These are phyloP conservation scores for Phytophthora litchii DNA, from an alignment of 352 stramenopile genomes.

Conservation along the genomic window DNA sequence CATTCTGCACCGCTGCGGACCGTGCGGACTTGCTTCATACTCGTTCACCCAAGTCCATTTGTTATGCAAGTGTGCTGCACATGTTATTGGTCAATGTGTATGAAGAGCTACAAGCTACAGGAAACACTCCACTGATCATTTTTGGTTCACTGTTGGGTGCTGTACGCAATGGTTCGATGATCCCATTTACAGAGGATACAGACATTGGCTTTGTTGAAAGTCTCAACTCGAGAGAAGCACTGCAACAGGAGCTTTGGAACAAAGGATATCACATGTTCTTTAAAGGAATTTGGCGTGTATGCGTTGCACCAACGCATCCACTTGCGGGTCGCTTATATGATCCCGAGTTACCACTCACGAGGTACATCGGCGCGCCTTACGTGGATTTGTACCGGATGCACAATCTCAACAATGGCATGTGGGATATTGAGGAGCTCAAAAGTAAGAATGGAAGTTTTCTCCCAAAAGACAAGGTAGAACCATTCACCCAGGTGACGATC, in stretches of 20 bases:
- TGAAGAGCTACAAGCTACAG: conserved; percentile 37
- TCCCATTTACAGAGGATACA: conserved; percentile 61
- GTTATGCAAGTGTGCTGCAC: conserved; percentile 56
- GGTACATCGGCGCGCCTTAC: conserved; percentile 34
- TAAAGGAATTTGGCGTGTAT: conserved; percentile 44
- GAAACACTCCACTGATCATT: conserved; percentile 36
- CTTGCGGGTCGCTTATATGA: conserved; percentile 45
- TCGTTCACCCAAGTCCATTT: conserved; percentile 36
- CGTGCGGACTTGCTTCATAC: conserved; percentile 45
- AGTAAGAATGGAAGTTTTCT: conserved; percentile 12
- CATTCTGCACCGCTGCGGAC: conserved; percentile 49
- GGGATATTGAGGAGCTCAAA: conserved; percentile 30
- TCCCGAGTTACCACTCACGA: conserved; percentile 8
- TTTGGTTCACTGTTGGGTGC: conserved; percentile 59
- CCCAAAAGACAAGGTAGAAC: conserved; percentile 23
- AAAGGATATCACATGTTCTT: conserved; percentile 64
- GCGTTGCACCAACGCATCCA: conserved; percentile 47
- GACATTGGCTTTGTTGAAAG: conserved; percentile 46
- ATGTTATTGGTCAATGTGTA: conserved; percentile 63
- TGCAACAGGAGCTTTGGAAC: conserved; percentile 21
- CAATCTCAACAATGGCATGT: conserved; percentile 15
- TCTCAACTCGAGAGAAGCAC: conserved; percentile 9
- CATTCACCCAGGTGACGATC: conserved; percentile 34
- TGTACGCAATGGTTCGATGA: conserved; percentile 50
- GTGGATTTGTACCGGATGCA: conserved; percentile 45